Evolutionary conservation across 768 basidiomycete genomes (phyloP), one percentile per base, ranked within the genome.

Genomic region (Boletus edulis): DNA sequence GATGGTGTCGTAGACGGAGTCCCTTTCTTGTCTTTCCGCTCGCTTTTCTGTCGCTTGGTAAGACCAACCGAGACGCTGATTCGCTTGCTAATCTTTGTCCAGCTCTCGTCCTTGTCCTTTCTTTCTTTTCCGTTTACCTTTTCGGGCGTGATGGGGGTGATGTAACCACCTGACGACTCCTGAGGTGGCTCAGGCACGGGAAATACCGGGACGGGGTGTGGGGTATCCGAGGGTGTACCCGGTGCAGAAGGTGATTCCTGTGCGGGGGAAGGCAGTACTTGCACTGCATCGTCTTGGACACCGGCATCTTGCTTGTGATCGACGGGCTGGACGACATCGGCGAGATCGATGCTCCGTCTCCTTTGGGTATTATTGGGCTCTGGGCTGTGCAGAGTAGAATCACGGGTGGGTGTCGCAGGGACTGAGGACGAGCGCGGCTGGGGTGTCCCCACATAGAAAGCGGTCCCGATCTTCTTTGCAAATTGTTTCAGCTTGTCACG

Each of bases 401-500:
- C 67, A 32, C 63, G 73, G 32, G 55, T 61, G 20, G 75, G 71
- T 7, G 67, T 71, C 12, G 77, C 74, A 0, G 85, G 85, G 8
- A 87, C 84, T 8, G 84, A 85, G 3, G 81, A 83, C 18, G 85
- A 72, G 24, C 86, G 79, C 24, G 72, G 79, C 8, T 73, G 72
- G 2, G 75, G 76, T 43, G 47, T 56, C 11, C 37, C 64, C 7
- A 56, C 60, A 22, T 57, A 59, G 35, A 69, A 46, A 0, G 72
- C 69, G 13, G 67, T 64, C 0, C 66, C 64, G 52, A 90, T 73
- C 61, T 79, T 81, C 62, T 83, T 85, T 17, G 89, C 90, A 45
- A 94, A 73, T 46, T 82, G 84, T 69, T 83, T 87, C 56, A 96
- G 72, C 45, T 80, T 81, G 69, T 94, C 89, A 37, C 91, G 83